These are phyloP conservation scores for Microcyclosporella mali DNA, from an alignment of 2,329 filamentous ascomycete species.

Conservation along the genomic window DNA sequence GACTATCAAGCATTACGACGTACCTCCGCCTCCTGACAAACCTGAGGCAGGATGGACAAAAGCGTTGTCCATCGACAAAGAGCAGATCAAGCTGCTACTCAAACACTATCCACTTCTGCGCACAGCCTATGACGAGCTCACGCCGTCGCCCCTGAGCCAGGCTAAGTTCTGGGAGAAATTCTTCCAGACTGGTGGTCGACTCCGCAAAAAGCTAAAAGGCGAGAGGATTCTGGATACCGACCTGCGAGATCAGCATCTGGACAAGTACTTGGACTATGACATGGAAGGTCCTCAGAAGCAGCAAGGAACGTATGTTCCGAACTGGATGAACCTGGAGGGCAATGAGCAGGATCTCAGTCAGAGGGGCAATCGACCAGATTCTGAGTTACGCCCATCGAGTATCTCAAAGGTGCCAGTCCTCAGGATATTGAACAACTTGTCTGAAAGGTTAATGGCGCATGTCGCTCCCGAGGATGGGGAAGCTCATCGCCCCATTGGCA, in stretches of 20 bases:
- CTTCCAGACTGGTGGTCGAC: constrained; percentile 65
- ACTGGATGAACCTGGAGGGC: constrained; percentile 85
- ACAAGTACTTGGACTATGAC: constrained; percentile 74
- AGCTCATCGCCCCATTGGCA: constrained; percentile 56
- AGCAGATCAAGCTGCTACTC: constrained; percentile 91
- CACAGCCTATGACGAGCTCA: constrained; percentile 86
- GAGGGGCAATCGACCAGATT: constrained; percentile 78
- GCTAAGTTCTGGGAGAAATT: constrained; percentile 88
- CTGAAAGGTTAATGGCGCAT: constrained; percentile 86
- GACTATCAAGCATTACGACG: constrained; percentile 59
- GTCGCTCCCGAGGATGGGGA: constrained; percentile 73
- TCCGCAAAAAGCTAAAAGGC: constrained; percentile 87
- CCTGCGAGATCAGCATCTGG: constrained; percentile 69
- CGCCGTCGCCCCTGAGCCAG: constrained; percentile 56
- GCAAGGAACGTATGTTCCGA: constrained; percentile 56
- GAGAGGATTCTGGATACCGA: constrained; percentile 78
- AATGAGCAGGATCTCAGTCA: constrained; percentile 95
- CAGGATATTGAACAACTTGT: constrained; percentile 79
- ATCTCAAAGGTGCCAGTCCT: constrained; percentile 80
- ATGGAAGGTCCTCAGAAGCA: constrained; percentile 39
- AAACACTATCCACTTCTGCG: constrained; percentile 86
- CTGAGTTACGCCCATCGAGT: constrained; percentile 76
- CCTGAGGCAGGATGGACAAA: constrained; percentile 33
- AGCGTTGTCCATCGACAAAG: constrained; percentile 76
- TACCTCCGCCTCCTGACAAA: background rate